Evolutionary conservation across 257 asterid genomes (phyloP), one percentile per base, ranked within the genome.

Genomic region (Nemophila menziesii): DNA sequence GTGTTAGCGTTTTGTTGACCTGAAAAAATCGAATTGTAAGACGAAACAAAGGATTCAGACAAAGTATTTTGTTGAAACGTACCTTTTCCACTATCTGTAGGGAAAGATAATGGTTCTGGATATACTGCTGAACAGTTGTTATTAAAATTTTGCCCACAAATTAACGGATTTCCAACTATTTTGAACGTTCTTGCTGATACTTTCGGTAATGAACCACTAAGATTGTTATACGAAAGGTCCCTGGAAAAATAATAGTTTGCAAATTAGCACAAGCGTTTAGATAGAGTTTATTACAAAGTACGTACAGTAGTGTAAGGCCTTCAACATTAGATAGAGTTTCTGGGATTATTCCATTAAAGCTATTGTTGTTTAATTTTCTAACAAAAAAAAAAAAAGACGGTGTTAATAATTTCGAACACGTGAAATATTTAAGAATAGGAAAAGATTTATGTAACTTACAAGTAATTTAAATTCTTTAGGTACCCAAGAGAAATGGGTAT

Each of bases 361-460:
- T 90, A 66, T 90, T 85, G 79, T 90, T 90, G 82, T 81, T 85
- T 43, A 90, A 85, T 57, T 93, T 92, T 69, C 99, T 90, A 79
- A 48, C 73, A 61, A 64, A 63, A 49, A 52, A 39, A 36, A 61
- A 14, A 57, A 42, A 39, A 44, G 11, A 42, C 27, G 19, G 54
- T 56, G 58, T 68, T 51, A 58, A 57, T 54, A 44, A 13, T 10
- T 11, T 10, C 18, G 5, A 24, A 17, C 14, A 46, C 38, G 23
- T 11, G 17, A 24, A 21, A 20, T 37, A 42, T 20, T 29, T 39
- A 20, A 46, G 13, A 3, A 53, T 8, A 6, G 45, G 50, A 18
- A 48, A 42, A 49, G 46, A 46, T 37, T 16, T 11, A 11, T 45
- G 36, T 57, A n/a, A 81, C 94, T 85, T 68, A 85, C 99, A 90